These are phyloP conservation scores for Solanum virginianum DNA, from an alignment of 257 asterid genomes.

Conservation along the genomic window DNA sequence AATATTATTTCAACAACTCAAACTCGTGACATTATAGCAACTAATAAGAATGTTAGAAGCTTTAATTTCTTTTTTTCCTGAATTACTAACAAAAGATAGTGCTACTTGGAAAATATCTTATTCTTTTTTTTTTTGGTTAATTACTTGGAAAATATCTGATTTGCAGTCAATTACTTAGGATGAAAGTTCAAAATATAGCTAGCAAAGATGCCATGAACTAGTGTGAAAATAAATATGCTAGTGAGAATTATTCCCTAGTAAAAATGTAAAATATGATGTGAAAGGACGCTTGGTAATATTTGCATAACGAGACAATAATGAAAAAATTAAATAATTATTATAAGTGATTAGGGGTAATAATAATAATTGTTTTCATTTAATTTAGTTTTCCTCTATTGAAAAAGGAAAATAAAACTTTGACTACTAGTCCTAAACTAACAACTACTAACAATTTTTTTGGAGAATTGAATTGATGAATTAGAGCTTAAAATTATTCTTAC, in stretches of 20 bases:
- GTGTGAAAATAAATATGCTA: not conserved
- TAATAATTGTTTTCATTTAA: not conserved
- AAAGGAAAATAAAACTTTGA: not conserved
- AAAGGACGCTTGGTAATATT: not conserved
- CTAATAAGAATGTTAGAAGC: too few species aligned
- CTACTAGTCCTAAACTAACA: not conserved
- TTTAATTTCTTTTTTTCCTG: too few species aligned
- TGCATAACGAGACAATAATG: not conserved
- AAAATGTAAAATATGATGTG: not conserved
- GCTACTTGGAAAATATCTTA: too few species aligned
- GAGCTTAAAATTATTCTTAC: not conserved
- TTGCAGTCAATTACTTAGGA: not conserved
- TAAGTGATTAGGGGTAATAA: not conserved
- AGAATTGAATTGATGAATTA: not conserved
- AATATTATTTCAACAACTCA: not conserved
- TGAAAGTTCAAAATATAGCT: not conserved
- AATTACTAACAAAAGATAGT: too few species aligned
- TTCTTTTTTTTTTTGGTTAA: too few species aligned
- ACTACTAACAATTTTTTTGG: not conserved
- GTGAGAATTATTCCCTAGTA: not conserved
- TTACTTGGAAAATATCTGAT: too few species aligned
- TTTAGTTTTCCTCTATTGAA: not conserved
- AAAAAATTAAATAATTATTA: not conserved
- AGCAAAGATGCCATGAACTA: not conserved
- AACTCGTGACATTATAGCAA: too few species aligned